phyloP scores from a whole-genome alignment of 176 grass and related monocot genomes.

The Musa troglodytarum region DNA sequence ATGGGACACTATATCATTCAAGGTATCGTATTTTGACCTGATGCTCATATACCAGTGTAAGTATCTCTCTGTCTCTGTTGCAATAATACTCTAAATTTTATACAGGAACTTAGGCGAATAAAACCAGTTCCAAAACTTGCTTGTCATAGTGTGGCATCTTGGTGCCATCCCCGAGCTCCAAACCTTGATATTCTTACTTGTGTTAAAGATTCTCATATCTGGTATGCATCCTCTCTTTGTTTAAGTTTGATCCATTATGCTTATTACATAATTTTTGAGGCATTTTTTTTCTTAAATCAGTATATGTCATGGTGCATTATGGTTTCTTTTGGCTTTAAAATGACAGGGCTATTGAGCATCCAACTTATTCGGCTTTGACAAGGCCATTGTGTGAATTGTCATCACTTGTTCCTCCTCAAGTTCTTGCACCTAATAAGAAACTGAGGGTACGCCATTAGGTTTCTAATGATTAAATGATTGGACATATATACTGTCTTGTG shows the following conservation, averaged over 20 bases:
- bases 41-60: background rate
- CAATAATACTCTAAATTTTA: conserved; percentile 11
- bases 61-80: conserved; percentile 12
- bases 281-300: background rate
- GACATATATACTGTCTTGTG: background rate
- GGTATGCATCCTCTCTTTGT: conserved; percentile 39
- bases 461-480: background rate
- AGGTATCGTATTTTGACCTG: conserved; percentile 37
- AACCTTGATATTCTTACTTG: conserved; percentile 99
- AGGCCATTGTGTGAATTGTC: conserved; percentile 93
- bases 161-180: conserved; percentile 93
- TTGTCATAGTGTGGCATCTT: conserved; percentile 98
- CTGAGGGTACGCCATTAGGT: conserved; percentile 62
- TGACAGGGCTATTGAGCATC: conserved; percentile 95
- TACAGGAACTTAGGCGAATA: conserved; percentile 92
- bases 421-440: conserved; percentile 77
- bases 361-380: conserved; percentile 96
- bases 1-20: conserved; percentile 98
- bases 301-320: background rate
- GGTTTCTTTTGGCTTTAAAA: conserved; percentile 24
- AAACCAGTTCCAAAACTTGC: conserved; percentile 96
- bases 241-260: background rate
- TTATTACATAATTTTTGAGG: background rate
- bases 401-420: conserved; percentile 93
- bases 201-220: conserved; percentile 99